Conservation (phyloP, 108 stramenopile species). For the Fragilariopsis cylindrus region DNA sequence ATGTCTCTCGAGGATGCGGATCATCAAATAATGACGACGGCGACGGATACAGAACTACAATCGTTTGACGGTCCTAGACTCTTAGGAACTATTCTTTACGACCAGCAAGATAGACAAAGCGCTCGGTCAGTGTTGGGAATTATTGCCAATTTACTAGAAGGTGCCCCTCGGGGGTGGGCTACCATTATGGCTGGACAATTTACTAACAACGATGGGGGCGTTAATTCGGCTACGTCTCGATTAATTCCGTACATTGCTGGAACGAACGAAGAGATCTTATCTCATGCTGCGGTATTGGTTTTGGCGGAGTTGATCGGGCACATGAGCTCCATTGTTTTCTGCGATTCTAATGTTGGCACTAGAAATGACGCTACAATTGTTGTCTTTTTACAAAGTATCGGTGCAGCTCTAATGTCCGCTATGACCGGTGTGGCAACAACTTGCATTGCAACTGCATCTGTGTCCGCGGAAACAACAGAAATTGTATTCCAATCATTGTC, state of each 20-base stretch:
- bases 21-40: background rate
- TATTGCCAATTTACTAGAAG: constrained; percentile 29
- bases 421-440: constrained; percentile 23
- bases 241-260: constrained; percentile 2
- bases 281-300: constrained; percentile 23
- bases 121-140: constrained; percentile 16
- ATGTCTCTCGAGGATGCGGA: constrained; percentile 14
- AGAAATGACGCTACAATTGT: constrained; percentile 1
- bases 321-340: constrained; percentile 27
- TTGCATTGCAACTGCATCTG: constrained; percentile 1
- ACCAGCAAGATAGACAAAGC: background rate
- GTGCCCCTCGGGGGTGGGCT: constrained; percentile 26
- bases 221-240: constrained; percentile 4
- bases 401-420: constrained; percentile 13
- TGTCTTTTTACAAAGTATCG: constrained; percentile 18
- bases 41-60: background rate
- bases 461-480: constrained; percentile 26
- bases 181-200: constrained; percentile 20
- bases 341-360: background rate
- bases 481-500: constrained; percentile 24
- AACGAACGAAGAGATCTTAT: constrained; percentile 5
- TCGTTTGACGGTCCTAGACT: constrained; percentile 21
- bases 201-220: background rate
- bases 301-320: constrained; percentile 26
- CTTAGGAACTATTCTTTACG: constrained; percentile 14